A percentile compares a stretch with the other conserved stretches of the same genome.
phyloP scores from a whole-genome alignment of 768 basidiomycete genomes.

The Boletus patriciae region DNA sequence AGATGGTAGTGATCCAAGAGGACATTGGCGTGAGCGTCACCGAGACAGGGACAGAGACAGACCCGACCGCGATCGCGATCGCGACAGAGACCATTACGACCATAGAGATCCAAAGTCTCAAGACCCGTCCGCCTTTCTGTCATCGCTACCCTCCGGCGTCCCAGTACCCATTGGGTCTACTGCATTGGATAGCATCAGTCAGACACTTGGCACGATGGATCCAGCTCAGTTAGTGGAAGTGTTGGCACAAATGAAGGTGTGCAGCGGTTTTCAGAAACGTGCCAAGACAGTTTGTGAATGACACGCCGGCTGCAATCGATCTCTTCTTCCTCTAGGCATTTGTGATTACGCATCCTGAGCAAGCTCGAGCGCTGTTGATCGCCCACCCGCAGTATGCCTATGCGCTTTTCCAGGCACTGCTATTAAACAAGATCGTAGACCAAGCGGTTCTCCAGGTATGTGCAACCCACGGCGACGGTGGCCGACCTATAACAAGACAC shows the following conservation, averaged over 20 bases:
- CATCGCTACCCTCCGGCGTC: conserved; percentile 72
- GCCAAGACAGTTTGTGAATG: conserved; percentile 22
- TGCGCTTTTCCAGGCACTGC: conserved; percentile 91
- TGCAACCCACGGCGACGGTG: conserved; percentile 5
- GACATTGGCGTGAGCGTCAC: conserved; percentile 46
- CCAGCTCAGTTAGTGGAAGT: conserved; percentile 89
- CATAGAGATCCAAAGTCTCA: conserved; percentile 36
- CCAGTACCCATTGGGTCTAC: conserved; percentile 69
- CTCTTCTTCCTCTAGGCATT: conserved; percentile 62
- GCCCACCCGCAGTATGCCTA: conserved; percentile 93
- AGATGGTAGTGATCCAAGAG: conserved; percentile 53
- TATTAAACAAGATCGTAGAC: conserved; percentile 93
- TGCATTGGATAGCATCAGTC: conserved; percentile 79
- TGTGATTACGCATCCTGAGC: conserved; percentile 87
- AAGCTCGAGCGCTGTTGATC: conserved; percentile 75
- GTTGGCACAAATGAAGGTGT: conserved; percentile 96
- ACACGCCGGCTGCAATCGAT: conserved; percentile 9
- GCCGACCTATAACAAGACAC: neutral
- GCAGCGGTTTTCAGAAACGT: conserved; percentile 29
- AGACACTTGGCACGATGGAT: conserved; percentile 79
- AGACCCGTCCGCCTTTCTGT: conserved; percentile 57
- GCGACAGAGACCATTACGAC: conserved; percentile 39
- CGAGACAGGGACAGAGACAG: conserved; percentile 52
- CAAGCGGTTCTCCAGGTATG: conserved; percentile 75
- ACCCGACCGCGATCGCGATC: conserved; percentile 54